phyloP scores from a whole-genome alignment of 2,329 filamentous ascomycete genomes.

The Aaosphaeria pasadenensis region DNA sequence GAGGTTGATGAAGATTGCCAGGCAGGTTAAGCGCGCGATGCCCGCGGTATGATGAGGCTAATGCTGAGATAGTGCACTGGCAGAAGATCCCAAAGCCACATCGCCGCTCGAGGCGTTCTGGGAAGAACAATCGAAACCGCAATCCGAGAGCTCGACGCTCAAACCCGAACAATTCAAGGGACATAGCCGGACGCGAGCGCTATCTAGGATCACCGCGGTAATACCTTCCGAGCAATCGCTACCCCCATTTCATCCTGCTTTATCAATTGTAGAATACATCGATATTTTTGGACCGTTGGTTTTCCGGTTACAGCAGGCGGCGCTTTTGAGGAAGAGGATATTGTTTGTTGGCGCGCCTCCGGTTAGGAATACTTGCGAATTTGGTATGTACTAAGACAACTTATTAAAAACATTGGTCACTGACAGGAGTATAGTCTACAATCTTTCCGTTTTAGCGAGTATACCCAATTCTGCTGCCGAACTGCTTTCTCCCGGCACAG shows the following conservation, averaged over 20 bases:
- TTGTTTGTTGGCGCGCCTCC: conserved; percentile 83
- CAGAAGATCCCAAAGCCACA: conserved; percentile 62
- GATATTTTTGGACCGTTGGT: conserved; percentile 86
- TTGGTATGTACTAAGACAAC: conserved; percentile 58
- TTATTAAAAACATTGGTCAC: not conserved
- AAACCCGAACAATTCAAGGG: conserved; percentile 8
- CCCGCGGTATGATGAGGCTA: not conserved
- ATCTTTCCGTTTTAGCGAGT: conserved; percentile 88
- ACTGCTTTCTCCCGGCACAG: conserved; percentile 61
- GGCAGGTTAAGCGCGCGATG: conserved; percentile 44
- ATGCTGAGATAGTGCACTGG: conserved; percentile 42
- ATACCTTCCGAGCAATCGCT: conserved; percentile 63
- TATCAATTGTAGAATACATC: conserved; percentile 73
- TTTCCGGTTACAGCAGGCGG: conserved; percentile 86
- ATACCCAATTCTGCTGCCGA: conserved; percentile 73
- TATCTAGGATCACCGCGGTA: conserved; percentile 55
- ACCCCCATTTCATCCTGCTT: conserved; percentile 78
- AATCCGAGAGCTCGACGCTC: conserved; percentile 1
- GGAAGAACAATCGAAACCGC: conserved; percentile 51
- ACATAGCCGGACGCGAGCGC: conserved; percentile 30
- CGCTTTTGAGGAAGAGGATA: conserved; percentile 81
- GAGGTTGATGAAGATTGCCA: conserved; percentile 69
- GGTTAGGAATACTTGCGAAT: conserved; percentile 82
- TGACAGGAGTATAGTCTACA: conserved; percentile 64
- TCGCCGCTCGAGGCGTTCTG: conserved; percentile 75